Conservation (phyloP, 1,139 yeast species). For the Tardiomyces depauwii region DNA sequence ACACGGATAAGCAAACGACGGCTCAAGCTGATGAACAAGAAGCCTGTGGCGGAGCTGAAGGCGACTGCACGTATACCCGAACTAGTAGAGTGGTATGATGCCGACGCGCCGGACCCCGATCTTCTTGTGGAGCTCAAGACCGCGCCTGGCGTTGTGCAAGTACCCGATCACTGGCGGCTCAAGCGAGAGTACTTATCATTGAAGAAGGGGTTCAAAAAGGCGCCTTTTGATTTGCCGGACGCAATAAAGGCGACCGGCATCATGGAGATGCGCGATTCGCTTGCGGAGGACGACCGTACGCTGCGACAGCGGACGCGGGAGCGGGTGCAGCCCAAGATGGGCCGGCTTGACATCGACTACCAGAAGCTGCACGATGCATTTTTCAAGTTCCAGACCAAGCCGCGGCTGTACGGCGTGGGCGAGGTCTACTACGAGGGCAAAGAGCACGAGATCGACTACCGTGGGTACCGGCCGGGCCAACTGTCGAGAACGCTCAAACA, state of each 20-base stretch:
- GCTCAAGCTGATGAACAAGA: slow-evolving; percentile 38
- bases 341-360: slow-evolving; percentile 77
- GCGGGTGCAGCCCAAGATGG: slow-evolving; percentile 83
- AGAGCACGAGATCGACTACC: slow-evolving; percentile 38
- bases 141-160: slow-evolving; percentile 55
- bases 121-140: slow-evolving; percentile 56
- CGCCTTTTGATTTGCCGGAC: slow-evolving; percentile 67
- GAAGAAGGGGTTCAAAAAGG: slow-evolving; percentile 57
- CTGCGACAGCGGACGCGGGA: slow-evolving; percentile 72
- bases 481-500: slow-evolving; percentile 45
- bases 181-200: slow-evolving; percentile 72
- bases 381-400: slow-evolving; percentile 69
- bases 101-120: slow-evolving; percentile 72
- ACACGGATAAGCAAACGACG: slow-evolving; percentile 30
- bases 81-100: slow-evolving; percentile 77
- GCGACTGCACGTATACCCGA: slow-evolving; percentile 52
- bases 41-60: slow-evolving; percentile 62
- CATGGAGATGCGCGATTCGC: slow-evolving; percentile 65
- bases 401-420: slow-evolving; percentile 56
- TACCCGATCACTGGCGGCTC: slow-evolving; percentile 77
- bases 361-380: slow-evolving; percentile 77
- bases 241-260: slow-evolving; percentile 80
- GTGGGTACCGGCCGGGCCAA: slow-evolving; percentile 53
- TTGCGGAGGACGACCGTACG: slow-evolving; percentile 40
- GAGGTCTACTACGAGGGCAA: slow-evolving; percentile 75